phyloP scores from a whole-genome alignment of 805 yeast species.

The Candida ulmi region DNA sequence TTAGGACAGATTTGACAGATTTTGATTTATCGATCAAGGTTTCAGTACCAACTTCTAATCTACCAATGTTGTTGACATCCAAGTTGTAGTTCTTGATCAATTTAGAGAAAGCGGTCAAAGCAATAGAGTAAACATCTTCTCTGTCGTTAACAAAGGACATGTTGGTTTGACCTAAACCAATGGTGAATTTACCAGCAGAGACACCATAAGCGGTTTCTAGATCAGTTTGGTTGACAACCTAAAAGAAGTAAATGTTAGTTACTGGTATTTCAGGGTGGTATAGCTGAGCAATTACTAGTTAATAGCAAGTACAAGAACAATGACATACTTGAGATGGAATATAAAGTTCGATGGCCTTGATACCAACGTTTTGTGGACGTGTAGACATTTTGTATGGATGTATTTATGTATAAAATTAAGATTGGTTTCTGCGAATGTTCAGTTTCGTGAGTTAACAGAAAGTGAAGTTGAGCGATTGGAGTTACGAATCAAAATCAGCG shows the following conservation, averaged over 20 bases:
- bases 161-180: slow-evolving; percentile 97
- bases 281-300: not conserved
- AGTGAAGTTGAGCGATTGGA: no score
- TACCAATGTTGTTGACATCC: slow-evolving; percentile 78
- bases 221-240: slow-evolving; percentile 81
- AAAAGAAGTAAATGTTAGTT: no score
- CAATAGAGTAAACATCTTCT: slow-evolving; percentile 92
- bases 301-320: not conserved
- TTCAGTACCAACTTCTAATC: slow-evolving; percentile 98
- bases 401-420: no score
- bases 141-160: slow-evolving; percentile 97
- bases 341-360: slow-evolving; percentile 92
- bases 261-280: no score
- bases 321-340: slow-evolving; percentile 64
- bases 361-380: slow-evolving; percentile 68
- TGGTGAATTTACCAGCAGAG: slow-evolving; percentile 93
- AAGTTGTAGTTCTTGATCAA: slow-evolving; percentile 77
- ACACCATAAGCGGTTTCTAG: slow-evolving; percentile 82
- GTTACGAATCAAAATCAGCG: no score
- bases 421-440: no score
- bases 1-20: slow-evolving; percentile 90
- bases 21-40: slow-evolving; percentile 95
- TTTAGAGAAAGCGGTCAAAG: slow-evolving; percentile 79
- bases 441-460: no score
- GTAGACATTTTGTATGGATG: not conserved